Evolutionary conservation across 2,329 filamentous ascomycete genomes (phyloP).

Genomic region (Ceratocystis variospora): DNA sequence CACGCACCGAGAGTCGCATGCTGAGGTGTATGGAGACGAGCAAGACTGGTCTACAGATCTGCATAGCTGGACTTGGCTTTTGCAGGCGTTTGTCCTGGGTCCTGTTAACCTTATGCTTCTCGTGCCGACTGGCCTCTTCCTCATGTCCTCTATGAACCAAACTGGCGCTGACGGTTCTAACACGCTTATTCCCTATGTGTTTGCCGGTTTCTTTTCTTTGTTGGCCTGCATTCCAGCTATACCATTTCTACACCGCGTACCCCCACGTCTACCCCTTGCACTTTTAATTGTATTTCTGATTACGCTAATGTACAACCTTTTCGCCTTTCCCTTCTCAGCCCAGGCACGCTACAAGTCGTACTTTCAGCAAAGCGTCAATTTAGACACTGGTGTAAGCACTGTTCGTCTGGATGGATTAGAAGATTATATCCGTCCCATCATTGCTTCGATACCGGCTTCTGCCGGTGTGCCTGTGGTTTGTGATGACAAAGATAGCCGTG

Average conservation of each 20-base stretch:
- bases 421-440: slow-evolving; percentile 52
- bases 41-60: slow-evolving; percentile 73
- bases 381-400: slow-evolving; percentile 55
- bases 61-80: slow-evolving; percentile 72
- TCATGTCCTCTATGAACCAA: slow-evolving; percentile 60
- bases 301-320: slow-evolving; percentile 73
- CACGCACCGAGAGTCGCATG: slow-evolving; percentile 25
- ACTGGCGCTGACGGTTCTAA: slow-evolving; percentile 73
- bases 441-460: slow-evolving; percentile 57
- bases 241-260: slow-evolving; percentile 78
- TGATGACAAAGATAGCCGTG: slow-evolving; percentile 29
- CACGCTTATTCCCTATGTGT: slow-evolving; percentile 56
- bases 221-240: slow-evolving; percentile 61
- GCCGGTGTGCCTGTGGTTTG: slow-evolving; percentile 48
- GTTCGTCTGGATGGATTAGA: slow-evolving; percentile 57
- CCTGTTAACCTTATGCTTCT: slow-evolving; percentile 66
- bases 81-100: slow-evolving; percentile 69
- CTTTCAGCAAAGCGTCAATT: slow-evolving; percentile 69
- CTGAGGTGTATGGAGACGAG: slow-evolving; percentile 49
- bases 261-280: slow-evolving; percentile 66
- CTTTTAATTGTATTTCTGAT: slow-evolving; percentile 58
- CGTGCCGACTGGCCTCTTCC: slow-evolving; percentile 59
- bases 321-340: slow-evolving; percentile 75
- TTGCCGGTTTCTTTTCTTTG: slow-evolving; percentile 53
- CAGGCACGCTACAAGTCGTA: slow-evolving; percentile 71